Evolutionary conservation across 2,329 filamentous ascomycete species (phyloP).

Genomic region (Calcarisporium arbuscula): DNA sequence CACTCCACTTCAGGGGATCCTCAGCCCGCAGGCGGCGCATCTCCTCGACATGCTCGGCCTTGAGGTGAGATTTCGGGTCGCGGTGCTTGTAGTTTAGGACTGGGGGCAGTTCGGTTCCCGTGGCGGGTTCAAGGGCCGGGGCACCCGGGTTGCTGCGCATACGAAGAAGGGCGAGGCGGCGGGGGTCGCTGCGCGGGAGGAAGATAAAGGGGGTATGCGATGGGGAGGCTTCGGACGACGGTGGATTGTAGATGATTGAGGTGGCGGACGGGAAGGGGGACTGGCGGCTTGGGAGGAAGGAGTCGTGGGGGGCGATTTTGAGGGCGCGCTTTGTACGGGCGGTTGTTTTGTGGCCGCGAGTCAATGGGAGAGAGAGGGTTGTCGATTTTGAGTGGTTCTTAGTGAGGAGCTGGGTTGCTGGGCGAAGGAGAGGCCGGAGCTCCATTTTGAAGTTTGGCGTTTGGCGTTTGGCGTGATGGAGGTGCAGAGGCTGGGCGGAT

Average conservation of each 20-base stretch:
- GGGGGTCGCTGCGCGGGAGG: conserved; percentile 51
- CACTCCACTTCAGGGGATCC: conserved; percentile 51
- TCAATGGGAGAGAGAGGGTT: conserved; percentile 17
- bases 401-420: conserved; percentile 25
- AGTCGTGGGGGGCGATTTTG: conserved; percentile 54
- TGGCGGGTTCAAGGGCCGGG: conserved; percentile 12
- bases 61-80: conserved; percentile 44
- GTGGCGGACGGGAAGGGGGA: conserved; percentile 23
- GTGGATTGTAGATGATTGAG: conserved; percentile 52
- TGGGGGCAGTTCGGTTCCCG: conserved; percentile 24
- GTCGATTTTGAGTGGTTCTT: conserved; percentile 14
- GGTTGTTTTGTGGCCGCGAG: conserved; percentile 43
- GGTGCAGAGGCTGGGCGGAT: neutral
- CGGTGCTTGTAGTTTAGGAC: conserved; percentile 27
- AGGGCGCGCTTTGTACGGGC: conserved; percentile 50
- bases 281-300: conserved; percentile 42
- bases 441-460: conserved; percentile 25
- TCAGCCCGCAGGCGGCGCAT: conserved; percentile 48
- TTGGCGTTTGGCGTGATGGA: neutral
- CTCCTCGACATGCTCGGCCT: conserved; percentile 49
- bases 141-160: conserved; percentile 29
- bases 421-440: conserved; percentile 27
- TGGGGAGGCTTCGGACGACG: conserved; percentile 48
- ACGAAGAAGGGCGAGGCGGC: conserved; percentile 42
- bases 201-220: conserved; percentile 62